Conservation (phyloP, 139 green algal species). For the Zygnema circumcarinatum region DNA sequence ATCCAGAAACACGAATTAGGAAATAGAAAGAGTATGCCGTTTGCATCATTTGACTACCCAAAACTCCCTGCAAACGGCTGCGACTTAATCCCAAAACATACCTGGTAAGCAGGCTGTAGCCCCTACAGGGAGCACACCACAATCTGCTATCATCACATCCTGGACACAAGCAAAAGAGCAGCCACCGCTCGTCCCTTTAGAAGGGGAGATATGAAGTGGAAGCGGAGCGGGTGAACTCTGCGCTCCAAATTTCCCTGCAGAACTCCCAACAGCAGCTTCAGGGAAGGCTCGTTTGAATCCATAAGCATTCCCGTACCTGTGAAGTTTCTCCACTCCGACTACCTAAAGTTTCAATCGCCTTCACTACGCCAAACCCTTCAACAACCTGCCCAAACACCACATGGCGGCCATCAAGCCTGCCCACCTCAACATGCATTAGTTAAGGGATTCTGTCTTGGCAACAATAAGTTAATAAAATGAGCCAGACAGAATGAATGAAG, state of each 20-base stretch:
- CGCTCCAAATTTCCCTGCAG: neutral
- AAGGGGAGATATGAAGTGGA: too few species aligned
- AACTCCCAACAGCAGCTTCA: too few species aligned
- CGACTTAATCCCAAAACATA: too few species aligned
- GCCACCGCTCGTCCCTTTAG: neutral
- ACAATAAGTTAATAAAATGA: constrained; percentile 10
- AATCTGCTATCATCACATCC: constrained; percentile 22
- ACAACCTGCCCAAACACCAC: constrained; percentile 76
- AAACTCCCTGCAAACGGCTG: too few species aligned
- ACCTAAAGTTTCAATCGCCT: constrained; percentile 82
- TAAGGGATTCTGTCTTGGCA: neutral
- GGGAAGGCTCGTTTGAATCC: too few species aligned
- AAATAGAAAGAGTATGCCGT: too few species aligned
- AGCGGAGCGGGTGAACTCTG: neutral
- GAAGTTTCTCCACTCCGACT: constrained; percentile 72
- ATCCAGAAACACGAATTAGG: too few species aligned
- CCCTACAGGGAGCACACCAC: constrained; percentile 7
- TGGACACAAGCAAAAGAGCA: constrained; percentile 8
- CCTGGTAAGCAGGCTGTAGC: neutral
- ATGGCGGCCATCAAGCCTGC: constrained; percentile 73
- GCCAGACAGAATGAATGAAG: neutral
- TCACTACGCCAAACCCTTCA: constrained; percentile 47
- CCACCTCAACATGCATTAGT: neutral
- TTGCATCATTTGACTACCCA: too few species aligned
- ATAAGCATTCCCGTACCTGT: too few species aligned